phyloP scores from a whole-genome alignment of 495 filamentous ascomycete species.

The Annulohypoxylon moriforme region DNA sequence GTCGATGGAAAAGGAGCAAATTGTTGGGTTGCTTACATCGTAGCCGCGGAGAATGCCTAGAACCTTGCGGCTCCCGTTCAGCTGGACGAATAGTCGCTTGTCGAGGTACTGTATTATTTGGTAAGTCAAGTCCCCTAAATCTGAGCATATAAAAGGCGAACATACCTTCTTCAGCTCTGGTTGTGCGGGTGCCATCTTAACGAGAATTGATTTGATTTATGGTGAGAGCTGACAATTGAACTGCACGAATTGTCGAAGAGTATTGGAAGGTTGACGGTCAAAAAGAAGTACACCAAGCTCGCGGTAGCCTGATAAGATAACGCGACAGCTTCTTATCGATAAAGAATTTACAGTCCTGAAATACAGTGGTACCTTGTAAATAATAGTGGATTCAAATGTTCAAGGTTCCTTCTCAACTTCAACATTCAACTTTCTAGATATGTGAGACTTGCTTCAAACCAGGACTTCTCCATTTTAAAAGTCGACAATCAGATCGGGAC shows the following conservation, averaged over 20 bases:
- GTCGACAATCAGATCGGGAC: background rate
- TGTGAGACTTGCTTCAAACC: background rate
- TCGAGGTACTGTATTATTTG: slow-evolving; percentile 84
- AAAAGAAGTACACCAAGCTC: slow-evolving; percentile 29
- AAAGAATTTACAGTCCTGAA: slow-evolving; percentile 18
- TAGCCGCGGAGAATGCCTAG: slow-evolving; percentile 94
- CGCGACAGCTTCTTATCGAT: slow-evolving; percentile 37
- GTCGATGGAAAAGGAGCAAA: background rate
- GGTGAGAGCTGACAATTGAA: slow-evolving; percentile 7
- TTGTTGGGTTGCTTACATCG: slow-evolving; percentile 72
- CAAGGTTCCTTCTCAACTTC: background rate
- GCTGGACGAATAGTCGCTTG: slow-evolving; percentile 96
- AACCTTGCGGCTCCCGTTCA: slow-evolving; percentile 97
- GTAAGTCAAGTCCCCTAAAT: slow-evolving; percentile 9
- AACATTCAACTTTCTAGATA: background rate
- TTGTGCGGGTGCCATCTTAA: slow-evolving; percentile 96
- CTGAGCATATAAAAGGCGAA: background rate
- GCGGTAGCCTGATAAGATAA: slow-evolving; percentile 31
- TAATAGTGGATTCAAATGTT: background rate
- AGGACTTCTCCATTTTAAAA: background rate
- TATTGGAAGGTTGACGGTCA: slow-evolving; percentile 14
- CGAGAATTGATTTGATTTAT: slow-evolving; percentile 15
- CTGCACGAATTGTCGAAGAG: background rate
- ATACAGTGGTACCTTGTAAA: slow-evolving; percentile 10
- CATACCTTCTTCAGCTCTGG: slow-evolving; percentile 97